Base-by-base conservation (phyloP, 805 yeast species). In the Pichia kluyveri region DNA sequence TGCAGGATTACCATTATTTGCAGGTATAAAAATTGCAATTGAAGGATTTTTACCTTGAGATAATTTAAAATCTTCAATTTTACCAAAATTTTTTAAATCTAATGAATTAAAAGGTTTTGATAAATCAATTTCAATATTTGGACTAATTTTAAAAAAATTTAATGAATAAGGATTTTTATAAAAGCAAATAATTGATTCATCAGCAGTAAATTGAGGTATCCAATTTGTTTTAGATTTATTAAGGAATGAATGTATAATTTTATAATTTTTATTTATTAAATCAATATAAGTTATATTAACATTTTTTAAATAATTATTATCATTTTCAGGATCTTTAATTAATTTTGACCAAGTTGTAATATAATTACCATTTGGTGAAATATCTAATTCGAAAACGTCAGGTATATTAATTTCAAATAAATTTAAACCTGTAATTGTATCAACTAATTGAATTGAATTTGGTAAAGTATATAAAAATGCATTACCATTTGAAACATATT, bases 311-410 rank as follows among this genome's bases (percentile, higher is more conserved):
- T 80, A 85, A 60, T 82, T 79, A 42, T 95, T 90, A 45, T 80
- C 71, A 51, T 79, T 88, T 56, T 77, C 80, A 57, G 78, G 71
- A 57, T 59, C 47, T 50, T 82, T 77, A 43, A 77, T 69, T 5
- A 97, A 95, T 60, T 88, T 86, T 56, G 88, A 88, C 96, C 97
- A 93, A 38, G 95, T 79, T 54, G 86, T 78, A 53, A 93, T 66
- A 60, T 73, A 90, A 42, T 80, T 78, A 15, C 96, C 98, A 43
- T 77, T 72, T 10, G 97, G 96, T n/a, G 96, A 86, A 64, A 93
- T 89, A 52, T 80, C 79, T 57, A 93, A 62, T 61, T 93, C 97
- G 59, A 82, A 80, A 17, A 82, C 86, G 53, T 88, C 95, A 32
- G 70, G 61, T 43, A 81, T 68, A 37, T 76, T 79, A 44, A 88